A percentile compares a stretch with the other conserved stretches of the same genome.
These are phyloP conservation scores for Hypoxylon sp. DNA, from an alignment of 2,329 filamentous ascomycete genomes.

Conservation along the genomic window DNA sequence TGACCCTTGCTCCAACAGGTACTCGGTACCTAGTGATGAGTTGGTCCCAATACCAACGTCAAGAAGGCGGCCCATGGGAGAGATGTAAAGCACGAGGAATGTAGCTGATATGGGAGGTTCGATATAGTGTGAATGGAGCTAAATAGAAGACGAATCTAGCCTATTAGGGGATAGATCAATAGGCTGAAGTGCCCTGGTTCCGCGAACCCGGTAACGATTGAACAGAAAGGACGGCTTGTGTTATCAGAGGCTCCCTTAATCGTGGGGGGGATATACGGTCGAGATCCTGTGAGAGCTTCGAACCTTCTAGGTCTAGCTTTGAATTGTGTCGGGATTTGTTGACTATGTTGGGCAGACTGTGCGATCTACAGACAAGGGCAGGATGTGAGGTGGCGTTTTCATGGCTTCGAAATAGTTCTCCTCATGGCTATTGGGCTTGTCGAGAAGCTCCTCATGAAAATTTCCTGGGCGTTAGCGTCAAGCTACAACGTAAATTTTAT, in stretches of 20 bases:
- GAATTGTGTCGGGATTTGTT: conserved; percentile 25
- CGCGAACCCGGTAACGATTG: conserved; percentile 28
- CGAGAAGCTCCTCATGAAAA: conserved; percentile 18
- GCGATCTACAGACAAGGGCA: conserved; percentile 40
- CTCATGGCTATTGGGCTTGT: conserved; percentile 18
- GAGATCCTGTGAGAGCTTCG: conserved; percentile 20
- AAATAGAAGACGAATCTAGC: conserved; percentile 10
- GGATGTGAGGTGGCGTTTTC: conserved; percentile 34
- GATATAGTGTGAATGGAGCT: conserved; percentile 15
- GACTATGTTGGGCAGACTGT: conserved; percentile 29
- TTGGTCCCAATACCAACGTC: conserved; percentile 2
- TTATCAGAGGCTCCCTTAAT: conserved; percentile 25
- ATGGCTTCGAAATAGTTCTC: conserved; percentile 18
- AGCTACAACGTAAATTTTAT: conserved; percentile 19
- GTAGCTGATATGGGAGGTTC: conserved; percentile 6
- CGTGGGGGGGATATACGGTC: conserved; percentile 17
- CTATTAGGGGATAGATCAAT: conserved; percentile 19
- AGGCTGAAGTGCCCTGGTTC: conserved; percentile 17
- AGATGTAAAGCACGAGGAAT: conserved; percentile 8
- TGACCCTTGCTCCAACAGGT: conserved; percentile 15
- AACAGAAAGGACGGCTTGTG: conserved; percentile 2
- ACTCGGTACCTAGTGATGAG: conserved; percentile 23
- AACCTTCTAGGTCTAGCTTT: conserved; percentile 5
- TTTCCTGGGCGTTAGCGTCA: conserved; percentile 22
- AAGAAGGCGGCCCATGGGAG: neutral